Evolutionary conservation across 169 alveolate species (phyloP).

Genomic region (Plasmodium adleri): DNA sequence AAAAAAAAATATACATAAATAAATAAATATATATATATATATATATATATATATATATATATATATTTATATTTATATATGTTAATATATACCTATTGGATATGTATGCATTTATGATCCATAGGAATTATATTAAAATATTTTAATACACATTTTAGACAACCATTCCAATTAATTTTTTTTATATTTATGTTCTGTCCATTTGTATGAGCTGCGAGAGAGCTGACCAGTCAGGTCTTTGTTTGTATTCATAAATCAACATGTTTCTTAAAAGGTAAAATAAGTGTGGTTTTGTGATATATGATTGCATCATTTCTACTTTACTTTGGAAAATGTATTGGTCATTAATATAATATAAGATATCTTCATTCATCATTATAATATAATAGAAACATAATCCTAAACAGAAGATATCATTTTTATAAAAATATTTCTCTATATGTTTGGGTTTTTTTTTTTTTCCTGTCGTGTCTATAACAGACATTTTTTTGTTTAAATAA

Average conservation of each 20-base stretch:
- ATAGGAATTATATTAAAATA: too few species aligned
- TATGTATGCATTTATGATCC: too few species aligned
- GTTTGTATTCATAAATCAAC: constrained; percentile 33
- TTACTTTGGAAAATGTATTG: constrained; percentile 20
- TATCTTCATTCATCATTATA: constrained; percentile 58
- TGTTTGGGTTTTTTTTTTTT: constrained; percentile 18
- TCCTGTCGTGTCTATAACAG: background rate
- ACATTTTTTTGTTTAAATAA: constrained; percentile 41
- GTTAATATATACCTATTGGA: too few species aligned
- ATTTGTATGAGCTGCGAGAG: background rate
- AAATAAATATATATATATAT: too few species aligned
- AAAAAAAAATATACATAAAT: too few species aligned
- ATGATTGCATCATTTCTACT: constrained; percentile 9
- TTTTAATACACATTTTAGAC: too few species aligned
- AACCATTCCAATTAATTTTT: too few species aligned
- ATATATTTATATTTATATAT: too few species aligned
- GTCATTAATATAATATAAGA: constrained; percentile 26
- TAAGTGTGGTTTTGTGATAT: constrained; percentile 21
- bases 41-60: too few species aligned
- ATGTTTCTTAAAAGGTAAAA: constrained; percentile 20
- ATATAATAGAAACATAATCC: constrained; percentile 66
- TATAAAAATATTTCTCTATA: constrained; percentile 28
- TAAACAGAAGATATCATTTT: constrained; percentile 59
- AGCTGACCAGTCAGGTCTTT: constrained; percentile 32
- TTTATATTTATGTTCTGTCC: too few species aligned